Evolutionary conservation across 192 early-diverging fungal genomes (phyloP), one percentile per base, ranked within the genome.

Genomic region (Gryganskiella cystojenkinii): DNA sequence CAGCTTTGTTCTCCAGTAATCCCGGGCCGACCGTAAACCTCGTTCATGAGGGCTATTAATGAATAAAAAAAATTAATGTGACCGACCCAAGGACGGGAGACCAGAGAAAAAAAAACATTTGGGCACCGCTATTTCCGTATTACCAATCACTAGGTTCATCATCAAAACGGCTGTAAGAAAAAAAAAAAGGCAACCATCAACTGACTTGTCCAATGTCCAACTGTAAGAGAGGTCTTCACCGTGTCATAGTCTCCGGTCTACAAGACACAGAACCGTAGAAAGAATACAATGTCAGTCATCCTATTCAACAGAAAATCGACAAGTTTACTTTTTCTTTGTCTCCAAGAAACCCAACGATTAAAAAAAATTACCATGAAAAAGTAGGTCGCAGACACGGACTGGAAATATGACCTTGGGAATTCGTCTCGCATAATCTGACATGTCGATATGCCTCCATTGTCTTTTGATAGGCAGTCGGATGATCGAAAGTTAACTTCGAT

Each of bases 1-100:
- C 63, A 65, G 52, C 43, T 49, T 0, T 19, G 20, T 8, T 22
- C 15, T 14, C 31, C 50, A 17, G n/a, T 24, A 30, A 14, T 30
- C 15, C 34, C 17, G 11, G 47, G 25, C 0, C 34, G 40, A 53
- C 0, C 13, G 22, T 65, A 55, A 17, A 30, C 52, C 19, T 19
- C 63, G 63, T 65, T 65, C 63, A 65, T 65, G 19, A 65, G 63
- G 6, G 63, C 63, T 65, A 54, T 40, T n/a, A n/a, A n/a, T n/a
- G n/a, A n/a, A 24, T 24, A 24, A 46, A 45, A 46, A 24, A 17
- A 14, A 2, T 4, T 51, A 44, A 31, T 45, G 49, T 51, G 27
- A 27, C 20, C 24, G n/a, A 27, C 19, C 19, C 33, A 50, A 55
- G 28, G 30, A 65, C 37, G 19, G 22, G 4, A 46, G 13, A 60